Evolutionary conservation across 768 basidiomycete species (phyloP), one percentile per base, ranked within the genome.

Genomic region (Cyathus striatus): DNA sequence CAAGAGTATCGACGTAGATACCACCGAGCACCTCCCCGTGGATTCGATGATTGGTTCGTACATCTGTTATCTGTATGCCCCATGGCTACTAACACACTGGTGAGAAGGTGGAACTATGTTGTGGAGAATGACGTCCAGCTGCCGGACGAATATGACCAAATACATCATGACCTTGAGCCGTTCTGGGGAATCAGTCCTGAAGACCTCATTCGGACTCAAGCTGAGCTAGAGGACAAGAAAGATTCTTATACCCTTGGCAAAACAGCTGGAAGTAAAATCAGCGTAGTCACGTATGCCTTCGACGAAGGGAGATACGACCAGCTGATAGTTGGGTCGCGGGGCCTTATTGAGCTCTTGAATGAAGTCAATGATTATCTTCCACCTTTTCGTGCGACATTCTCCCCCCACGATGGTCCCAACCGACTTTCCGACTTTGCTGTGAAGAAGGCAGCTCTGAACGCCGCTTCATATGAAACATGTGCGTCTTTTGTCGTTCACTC

Each of bases 31-130:
- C 94, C 93, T 4, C 92, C 94, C 0, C 76, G 74, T 40, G 93
- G 93, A 0, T 97, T 96, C 48, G 90, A 91, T 56, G 66, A 74
- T 23, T 95, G 92, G 91, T 92, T 66, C 66, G 66, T 63, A 32
- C 76, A 38, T 7, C 7, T 38, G 12, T 24, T 9, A 33, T 17
- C 17, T 21, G 5, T 3, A 23, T 1, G 34, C 2, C 4, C 9
- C 30, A 9, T 6, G n/a, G 5, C 23, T 26, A 38, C 6, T 41
- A 20, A 16, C 6, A 7, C 34, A 23, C 10, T 22, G 5, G 27
- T n/a, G n/a, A n/a, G 14, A 37, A 74, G 73, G 75, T 76, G 72
- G 72, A 50, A 65, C 30, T 75, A 72, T 58, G 88, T 79, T n/a
- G 66, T 70, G 55, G 71, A 81, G 38, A 76, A 92, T 60, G 65